Evolutionary conservation across 257 asterid genomes (phyloP).

Genomic region (Primulina huaijiensis): DNA sequence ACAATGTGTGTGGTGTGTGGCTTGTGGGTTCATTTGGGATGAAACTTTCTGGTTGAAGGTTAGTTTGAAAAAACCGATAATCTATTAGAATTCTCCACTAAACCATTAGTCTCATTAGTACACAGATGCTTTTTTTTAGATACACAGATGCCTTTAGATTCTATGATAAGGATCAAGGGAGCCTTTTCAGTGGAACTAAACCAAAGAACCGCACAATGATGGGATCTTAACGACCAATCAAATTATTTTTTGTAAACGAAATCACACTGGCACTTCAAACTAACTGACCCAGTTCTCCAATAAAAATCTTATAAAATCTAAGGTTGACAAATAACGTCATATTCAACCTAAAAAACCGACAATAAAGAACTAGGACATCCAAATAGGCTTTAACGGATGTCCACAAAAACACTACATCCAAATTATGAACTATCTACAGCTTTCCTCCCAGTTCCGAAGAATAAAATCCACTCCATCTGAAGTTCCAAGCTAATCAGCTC

Average conservation of each 20-base stretch:
- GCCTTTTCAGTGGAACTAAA: neutral
- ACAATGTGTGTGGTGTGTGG: neutral
- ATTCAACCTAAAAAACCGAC: neutral
- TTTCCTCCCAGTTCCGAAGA: neutral
- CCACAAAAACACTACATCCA: neutral
- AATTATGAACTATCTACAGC: neutral
- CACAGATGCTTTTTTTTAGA: too few relatives aligned
- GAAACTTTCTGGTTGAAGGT: neutral
- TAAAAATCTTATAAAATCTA: neutral
- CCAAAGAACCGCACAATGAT: neutral
- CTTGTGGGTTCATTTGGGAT: neutral
- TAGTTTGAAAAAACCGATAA: neutral
- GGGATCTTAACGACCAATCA: neutral
- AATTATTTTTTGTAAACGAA: too few relatives aligned
- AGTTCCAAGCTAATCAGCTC: neutral
- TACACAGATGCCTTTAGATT: too few relatives aligned
- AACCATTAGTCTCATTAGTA: neutral
- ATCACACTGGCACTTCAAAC: neutral
- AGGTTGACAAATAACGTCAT: neutral
- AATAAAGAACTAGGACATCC: neutral
- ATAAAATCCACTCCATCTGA: constrained; percentile 10
- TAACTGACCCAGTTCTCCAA: neutral
- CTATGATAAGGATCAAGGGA: neutral
- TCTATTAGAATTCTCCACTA: neutral
- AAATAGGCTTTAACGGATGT: neutral